Percentiles rank a stretch among this genome's conserved stretches.
Conservation (phyloP, 371 early-diverging fungal species). For the Neoconidiobolus thromboides region DNA sequence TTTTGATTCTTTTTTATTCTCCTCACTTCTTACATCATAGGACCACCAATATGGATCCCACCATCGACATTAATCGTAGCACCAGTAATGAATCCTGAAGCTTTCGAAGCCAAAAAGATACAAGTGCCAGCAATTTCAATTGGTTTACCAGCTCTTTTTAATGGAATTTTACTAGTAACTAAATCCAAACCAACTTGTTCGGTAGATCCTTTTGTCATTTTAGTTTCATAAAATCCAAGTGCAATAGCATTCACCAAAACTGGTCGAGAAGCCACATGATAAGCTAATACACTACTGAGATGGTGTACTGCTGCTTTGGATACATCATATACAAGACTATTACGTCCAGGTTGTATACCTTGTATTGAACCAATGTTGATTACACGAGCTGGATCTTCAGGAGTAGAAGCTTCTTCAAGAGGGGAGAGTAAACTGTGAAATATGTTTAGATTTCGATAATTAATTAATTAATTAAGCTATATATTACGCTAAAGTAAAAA, state of each 20-base stretch:
- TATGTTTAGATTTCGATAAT: not conserved
- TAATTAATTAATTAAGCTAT: not conserved
- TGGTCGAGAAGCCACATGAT: slow-evolving; percentile 32
- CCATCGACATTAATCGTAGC: slow-evolving; percentile 67
- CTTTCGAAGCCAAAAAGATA: slow-evolving; percentile 51
- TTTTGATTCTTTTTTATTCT: too few species aligned
- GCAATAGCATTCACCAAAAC: slow-evolving; percentile 84
- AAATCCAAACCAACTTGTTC: not conserved
- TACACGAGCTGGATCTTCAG: slow-evolving; percentile 31
- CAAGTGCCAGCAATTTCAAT: slow-evolving; percentile 77
- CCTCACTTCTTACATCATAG: not conserved
- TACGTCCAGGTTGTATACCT: slow-evolving; percentile 36
- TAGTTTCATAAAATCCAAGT: slow-evolving; percentile 73
- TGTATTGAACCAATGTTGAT: slow-evolving; percentile 80
- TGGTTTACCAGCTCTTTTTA: slow-evolving; percentile 59
- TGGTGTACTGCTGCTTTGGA: slow-evolving; percentile 69
- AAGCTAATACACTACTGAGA: slow-evolving; percentile 45
- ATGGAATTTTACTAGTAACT: slow-evolving; percentile 20
- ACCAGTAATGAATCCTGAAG: slow-evolving; percentile 65
- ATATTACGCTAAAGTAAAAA: slow-evolving; percentile 56
- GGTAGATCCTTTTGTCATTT: slow-evolving; percentile 54
- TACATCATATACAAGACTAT: slow-evolving; percentile 55
- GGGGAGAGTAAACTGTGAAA: slow-evolving; percentile 37
- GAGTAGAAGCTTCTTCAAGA: slow-evolving; percentile 41
- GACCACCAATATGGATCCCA: slow-evolving; percentile 20